Conservation (phyloP, 148 eudicot genomes). For the Vaccinium myrtillus region DNA sequence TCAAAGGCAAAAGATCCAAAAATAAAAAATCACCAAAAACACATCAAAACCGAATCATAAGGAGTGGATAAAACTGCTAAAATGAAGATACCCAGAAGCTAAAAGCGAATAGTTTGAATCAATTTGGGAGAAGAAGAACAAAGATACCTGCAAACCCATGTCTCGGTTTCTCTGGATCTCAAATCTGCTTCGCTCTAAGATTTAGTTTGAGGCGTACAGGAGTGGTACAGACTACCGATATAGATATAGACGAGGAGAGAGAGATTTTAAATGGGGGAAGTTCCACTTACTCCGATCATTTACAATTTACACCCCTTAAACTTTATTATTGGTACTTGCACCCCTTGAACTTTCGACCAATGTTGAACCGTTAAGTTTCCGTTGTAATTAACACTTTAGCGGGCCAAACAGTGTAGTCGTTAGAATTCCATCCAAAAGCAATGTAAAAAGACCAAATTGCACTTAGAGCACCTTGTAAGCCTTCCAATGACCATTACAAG, state of each 20-base stretch:
- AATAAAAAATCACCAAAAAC: neutral
- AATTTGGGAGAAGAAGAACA: neutral
- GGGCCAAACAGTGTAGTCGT: no score
- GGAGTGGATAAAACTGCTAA: neutral
- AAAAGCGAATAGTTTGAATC: neutral
- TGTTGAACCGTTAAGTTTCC: no score
- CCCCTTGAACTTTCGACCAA: no score
- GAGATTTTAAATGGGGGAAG: neutral
- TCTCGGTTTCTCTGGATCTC: neutral
- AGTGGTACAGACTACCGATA: neutral
- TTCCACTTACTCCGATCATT: no score
- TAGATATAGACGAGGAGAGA: neutral
- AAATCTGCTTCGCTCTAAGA: neutral
- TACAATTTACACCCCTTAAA: no score
- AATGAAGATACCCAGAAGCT: neutral
- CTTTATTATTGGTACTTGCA: no score
- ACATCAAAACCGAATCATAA: neutral
- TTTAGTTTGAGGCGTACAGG: neutral
- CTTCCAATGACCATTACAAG: no score
- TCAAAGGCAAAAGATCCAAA: neutral
- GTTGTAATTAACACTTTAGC: no score
- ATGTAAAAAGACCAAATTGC: no score
- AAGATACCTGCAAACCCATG: constrained; percentile 13
- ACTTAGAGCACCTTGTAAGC: no score
- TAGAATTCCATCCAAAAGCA: no score